Evolutionary conservation across 225 moss, liverwort and hornwort genomes (phyloP).

Genomic region (Bryum argenteum): DNA sequence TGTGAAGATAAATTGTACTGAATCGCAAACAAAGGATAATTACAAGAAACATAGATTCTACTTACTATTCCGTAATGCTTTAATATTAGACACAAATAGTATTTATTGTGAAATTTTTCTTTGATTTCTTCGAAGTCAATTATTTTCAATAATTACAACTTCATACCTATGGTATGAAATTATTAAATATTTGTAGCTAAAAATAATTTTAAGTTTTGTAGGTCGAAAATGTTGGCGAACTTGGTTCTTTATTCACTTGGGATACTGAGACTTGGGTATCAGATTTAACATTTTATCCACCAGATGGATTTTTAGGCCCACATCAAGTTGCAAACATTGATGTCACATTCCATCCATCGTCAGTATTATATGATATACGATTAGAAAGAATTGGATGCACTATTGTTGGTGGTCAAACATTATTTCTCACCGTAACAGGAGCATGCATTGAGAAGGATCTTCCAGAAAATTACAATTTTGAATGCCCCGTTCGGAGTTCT

Average conservation of each 20-base stretch:
- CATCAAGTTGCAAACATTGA: conserved; percentile 75
- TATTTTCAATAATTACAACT: no score
- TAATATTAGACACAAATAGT: no score
- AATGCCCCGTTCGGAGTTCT: conserved; percentile 68
- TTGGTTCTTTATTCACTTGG: conserved; percentile 87
- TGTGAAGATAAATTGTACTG: no score
- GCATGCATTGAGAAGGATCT: conserved; percentile 74
- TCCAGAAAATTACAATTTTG: conserved; percentile 50
- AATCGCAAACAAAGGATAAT: no score
- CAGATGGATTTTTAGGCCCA: conserved; percentile 73
- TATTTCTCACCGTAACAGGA: conserved; percentile 66
- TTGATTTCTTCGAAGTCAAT: no score
- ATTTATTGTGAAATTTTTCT: no score
- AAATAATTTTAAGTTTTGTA: background rate
- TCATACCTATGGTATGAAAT: no score
- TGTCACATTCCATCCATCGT: conserved; percentile 79
- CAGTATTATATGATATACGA: conserved; percentile 55
- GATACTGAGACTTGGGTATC: conserved; percentile 60
- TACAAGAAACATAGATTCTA: no score
- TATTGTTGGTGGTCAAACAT: conserved; percentile 65
- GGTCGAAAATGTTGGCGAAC: conserved; percentile 87
- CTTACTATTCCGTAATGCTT: no score
- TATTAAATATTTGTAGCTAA: no score
- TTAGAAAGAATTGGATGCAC: conserved; percentile 77
- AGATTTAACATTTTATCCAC: conserved; percentile 77